Evolutionary conservation across 345 rosid genomes (phyloP).

Genomic region (Hypericum perforatum): DNA sequence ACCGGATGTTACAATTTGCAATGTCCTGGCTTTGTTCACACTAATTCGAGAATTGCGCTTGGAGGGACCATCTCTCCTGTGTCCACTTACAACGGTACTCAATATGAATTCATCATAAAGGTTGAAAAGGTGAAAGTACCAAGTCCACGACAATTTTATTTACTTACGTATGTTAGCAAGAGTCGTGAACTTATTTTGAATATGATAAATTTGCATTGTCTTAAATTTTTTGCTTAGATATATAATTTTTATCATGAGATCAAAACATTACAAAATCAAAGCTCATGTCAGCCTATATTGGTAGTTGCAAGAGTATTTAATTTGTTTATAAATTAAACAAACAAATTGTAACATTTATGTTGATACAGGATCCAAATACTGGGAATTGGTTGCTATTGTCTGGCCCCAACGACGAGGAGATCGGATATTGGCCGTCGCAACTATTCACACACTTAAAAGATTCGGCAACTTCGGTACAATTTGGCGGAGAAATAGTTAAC

Average conservation of each 20-base stretch:
- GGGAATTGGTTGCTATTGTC: slow-evolving; percentile 99
- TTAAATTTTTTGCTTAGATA: too few species aligned
- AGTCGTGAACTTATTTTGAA: too few species aligned
- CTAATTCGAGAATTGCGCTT: slow-evolving; percentile 66
- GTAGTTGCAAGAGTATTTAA: too few species aligned
- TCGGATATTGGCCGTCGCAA: slow-evolving; percentile 90
- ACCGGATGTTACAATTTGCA: slow-evolving; percentile 95
- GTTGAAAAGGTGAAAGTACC: slow-evolving; percentile 82
- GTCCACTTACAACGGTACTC: slow-evolving; percentile 71
- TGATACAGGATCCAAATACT: slow-evolving; percentile 83
- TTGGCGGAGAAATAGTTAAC: slow-evolving; percentile 86
- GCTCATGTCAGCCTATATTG: too few species aligned
- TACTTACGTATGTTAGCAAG: too few species aligned
- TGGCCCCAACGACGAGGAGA: slow-evolving; percentile 58
- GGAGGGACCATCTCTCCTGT: slow-evolving; percentile 97
- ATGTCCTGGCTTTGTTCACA: slow-evolving; percentile 93
- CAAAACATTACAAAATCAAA: too few species aligned
- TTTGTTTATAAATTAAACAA: too few species aligned
- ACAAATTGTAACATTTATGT: not conserved
- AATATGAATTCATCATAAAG: slow-evolving; percentile 81
- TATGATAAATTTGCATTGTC: too few species aligned
- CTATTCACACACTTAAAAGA: slow-evolving; percentile 71
- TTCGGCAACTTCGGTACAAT: slow-evolving; percentile 88
- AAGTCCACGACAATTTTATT: too few species aligned
- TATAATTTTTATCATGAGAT: too few species aligned